A percentile compares a stretch with the other conserved stretches of the same genome.
Evolutionary conservation across 805 yeast genomes (phyloP).

Genomic region (Debaryomyces castellii): DNA sequence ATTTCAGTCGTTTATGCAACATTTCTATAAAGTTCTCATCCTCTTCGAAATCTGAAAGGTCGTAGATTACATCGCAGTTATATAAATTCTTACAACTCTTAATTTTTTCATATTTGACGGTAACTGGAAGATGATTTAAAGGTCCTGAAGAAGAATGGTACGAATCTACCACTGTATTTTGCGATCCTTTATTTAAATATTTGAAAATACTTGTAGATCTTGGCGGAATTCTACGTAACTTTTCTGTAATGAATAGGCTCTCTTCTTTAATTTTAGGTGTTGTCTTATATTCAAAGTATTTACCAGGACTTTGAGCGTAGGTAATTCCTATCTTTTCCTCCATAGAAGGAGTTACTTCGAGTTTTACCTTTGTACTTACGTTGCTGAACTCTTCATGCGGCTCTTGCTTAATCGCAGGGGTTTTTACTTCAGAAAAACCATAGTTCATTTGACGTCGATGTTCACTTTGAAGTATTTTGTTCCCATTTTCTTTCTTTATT

Average conservation of each 20-base stretch:
- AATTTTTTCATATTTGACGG: neutral
- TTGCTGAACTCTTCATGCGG: too few relatives aligned
- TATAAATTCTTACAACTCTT: constrained; percentile 2
- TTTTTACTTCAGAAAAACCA: too few relatives aligned
- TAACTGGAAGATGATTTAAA: too few relatives aligned
- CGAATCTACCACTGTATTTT: neutral
- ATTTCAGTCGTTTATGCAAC: constrained; percentile 6
- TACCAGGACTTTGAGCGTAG: too few relatives aligned
- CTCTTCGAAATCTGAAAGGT: constrained; percentile 21
- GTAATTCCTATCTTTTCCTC: too few relatives aligned
- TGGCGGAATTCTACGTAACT: constrained; percentile 2
- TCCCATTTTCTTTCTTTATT: neutral
- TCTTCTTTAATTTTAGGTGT: neutral
- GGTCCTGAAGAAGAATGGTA: neutral
- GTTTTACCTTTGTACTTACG: neutral
- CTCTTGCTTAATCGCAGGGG: neutral
- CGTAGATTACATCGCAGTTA: constrained; percentile 18
- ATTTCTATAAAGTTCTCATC: constrained; percentile 14
- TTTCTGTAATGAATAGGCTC: neutral
- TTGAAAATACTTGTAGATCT: constrained; percentile 6
- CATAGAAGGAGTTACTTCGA: too few relatives aligned
- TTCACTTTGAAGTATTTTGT: neutral
- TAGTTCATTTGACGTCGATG: neutral
- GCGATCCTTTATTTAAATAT: neutral
- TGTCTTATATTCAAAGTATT: neutral